These are phyloP conservation scores for Flaveria sonorensis DNA, from an alignment of 129 eudicot species.

Conservation along the genomic window DNA sequence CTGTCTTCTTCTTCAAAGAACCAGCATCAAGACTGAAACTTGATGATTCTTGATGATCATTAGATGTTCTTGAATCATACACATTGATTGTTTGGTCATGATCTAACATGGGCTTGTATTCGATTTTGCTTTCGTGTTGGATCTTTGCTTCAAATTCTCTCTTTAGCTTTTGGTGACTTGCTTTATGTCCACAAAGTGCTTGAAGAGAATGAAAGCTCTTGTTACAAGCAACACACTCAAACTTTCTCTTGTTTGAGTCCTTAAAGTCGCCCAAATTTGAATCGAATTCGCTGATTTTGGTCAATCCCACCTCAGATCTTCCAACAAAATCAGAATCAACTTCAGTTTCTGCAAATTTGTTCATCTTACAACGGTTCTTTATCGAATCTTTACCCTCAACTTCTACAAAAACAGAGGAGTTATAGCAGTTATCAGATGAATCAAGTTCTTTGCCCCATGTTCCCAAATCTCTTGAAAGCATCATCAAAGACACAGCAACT, in stretches of 20 bases:
- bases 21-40: slow-evolving; percentile 44
- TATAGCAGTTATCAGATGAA: slow-evolving; percentile 37
- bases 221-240: slow-evolving; percentile 67
- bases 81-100: slow-evolving; percentile 23
- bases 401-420: slow-evolving; percentile 42
- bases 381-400: slow-evolving; percentile 33
- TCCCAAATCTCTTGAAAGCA: slow-evolving; percentile 72
- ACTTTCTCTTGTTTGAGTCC: slow-evolving; percentile 46
- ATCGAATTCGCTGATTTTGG: slow-evolving; percentile 24
- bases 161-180: slow-evolving; percentile 85
- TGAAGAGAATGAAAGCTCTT: slow-evolving; percentile 77
- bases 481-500: slow-evolving; percentile 82
- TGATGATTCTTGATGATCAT: slow-evolving; percentile 24
- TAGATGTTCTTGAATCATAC: slow-evolving; percentile 30
- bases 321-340: slow-evolving; percentile 37
- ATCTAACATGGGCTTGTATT: slow-evolving; percentile 34
- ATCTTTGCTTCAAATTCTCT: slow-evolving; percentile 46
- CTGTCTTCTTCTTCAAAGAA: slow-evolving; percentile 25
- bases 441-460: slow-evolving; percentile 44
- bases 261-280: slow-evolving; percentile 27
- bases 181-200: slow-evolving; percentile 94
- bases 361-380: slow-evolving; percentile 18
- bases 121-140: slow-evolving; percentile 30
- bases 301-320: slow-evolving; percentile 39
- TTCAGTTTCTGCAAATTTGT: slow-evolving; percentile 14